Evolutionary conservation across 106 monocot genomes (phyloP).

Genomic region (Dioscorea alata): DNA sequence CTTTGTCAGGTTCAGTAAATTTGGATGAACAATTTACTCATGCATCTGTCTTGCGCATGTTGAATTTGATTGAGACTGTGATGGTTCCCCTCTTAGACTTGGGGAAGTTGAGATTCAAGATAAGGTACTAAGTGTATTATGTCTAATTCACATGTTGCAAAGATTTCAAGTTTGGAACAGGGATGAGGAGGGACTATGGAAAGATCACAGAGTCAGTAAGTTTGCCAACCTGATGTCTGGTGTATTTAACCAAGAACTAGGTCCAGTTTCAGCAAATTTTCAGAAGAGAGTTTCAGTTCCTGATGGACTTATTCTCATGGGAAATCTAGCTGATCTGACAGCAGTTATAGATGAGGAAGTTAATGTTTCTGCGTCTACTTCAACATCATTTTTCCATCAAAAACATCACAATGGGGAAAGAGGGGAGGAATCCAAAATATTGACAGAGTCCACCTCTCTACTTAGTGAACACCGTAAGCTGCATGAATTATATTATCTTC

Average conservation of each 20-base stretch:
- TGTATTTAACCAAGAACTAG: slow-evolving; percentile 61
- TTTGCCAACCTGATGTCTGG: slow-evolving; percentile 27
- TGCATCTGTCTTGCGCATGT: slow-evolving; percentile 34
- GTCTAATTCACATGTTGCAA: slow-evolving; percentile 41
- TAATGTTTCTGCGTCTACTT: slow-evolving; percentile 11
- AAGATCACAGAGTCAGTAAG: slow-evolving; percentile 20
- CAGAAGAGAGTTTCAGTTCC: slow-evolving; percentile 58
- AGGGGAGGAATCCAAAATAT: slow-evolving; percentile 19
- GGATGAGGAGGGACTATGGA: slow-evolving; percentile 13
- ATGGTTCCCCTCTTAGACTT: slow-evolving; percentile 50
- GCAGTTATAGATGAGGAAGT: slow-evolving; percentile 34
- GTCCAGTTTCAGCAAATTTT: slow-evolving; percentile 55
- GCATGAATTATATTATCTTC: slow-evolving; percentile 84
- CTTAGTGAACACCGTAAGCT: slow-evolving; percentile 75
- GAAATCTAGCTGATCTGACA: slow-evolving; percentile 61
- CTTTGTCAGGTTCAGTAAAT: not conserved
- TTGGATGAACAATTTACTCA: slow-evolving; percentile 22
- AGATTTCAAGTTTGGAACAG: slow-evolving; percentile 26
- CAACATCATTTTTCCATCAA: slow-evolving; percentile 36
- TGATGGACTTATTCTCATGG: slow-evolving; percentile 57
- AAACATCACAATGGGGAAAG: slow-evolving; percentile 12
- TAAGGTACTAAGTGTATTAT: slow-evolving; percentile 66
- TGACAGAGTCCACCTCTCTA: slow-evolving; percentile 42
- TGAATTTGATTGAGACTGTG: slow-evolving; percentile 51
- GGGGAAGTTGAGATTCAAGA: slow-evolving; percentile 79